phyloP scores from a whole-genome alignment of 1,139 yeast species.

The Scheffersomyces lignicola region DNA sequence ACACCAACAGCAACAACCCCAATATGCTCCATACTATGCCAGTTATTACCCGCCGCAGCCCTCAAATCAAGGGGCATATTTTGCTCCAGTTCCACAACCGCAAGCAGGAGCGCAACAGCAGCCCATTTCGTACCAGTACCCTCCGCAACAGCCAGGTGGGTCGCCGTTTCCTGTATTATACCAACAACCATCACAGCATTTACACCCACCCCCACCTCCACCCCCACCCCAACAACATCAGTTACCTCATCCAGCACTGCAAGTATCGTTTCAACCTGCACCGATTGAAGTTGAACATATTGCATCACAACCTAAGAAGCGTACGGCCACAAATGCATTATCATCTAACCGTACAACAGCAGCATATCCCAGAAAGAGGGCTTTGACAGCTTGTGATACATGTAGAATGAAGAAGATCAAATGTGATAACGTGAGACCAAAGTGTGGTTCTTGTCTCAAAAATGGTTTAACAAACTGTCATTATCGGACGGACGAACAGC shows the following conservation, averaged over 20 bases:
- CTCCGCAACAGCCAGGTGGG: slow-evolving; percentile 4
- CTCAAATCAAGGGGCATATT: slow-evolving; percentile 1
- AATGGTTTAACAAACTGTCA: slow-evolving; percentile 33
- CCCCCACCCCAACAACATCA: slow-evolving; percentile 2
- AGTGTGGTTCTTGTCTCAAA: slow-evolving; percentile 49
- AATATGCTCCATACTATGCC: slow-evolving; percentile 5
- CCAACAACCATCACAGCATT: slow-evolving; percentile 6
- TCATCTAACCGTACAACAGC: slow-evolving; percentile 13
- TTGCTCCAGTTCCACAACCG: slow-evolving; percentile 1
- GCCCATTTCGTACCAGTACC: slow-evolving; percentile 4
- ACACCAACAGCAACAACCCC: slow-evolving; percentile 8
- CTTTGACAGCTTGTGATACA: slow-evolving; percentile 48
- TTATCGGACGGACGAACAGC: slow-evolving; percentile 30
- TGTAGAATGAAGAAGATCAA: slow-evolving; percentile 49
- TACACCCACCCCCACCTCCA: slow-evolving; percentile 5
- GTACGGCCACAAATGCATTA: slow-evolving; percentile 10
- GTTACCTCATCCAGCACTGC: slow-evolving; percentile 3
- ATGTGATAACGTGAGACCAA: slow-evolving; percentile 53
- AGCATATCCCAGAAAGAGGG: slow-evolving; percentile 33
- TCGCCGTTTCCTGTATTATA: slow-evolving; percentile 4
- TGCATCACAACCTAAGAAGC: slow-evolving; percentile 8
- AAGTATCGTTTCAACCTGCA: neutral
- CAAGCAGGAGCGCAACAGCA: slow-evolving; percentile 5
- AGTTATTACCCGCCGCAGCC: slow-evolving; percentile 6
- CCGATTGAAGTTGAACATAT: slow-evolving; percentile 1